A percentile compares a stretch with the other conserved stretches of the same genome.
Evolutionary conservation across 164 flowering plant genomes (phyloP).

Genomic region (Kalanchoe fedtschenkoi): DNA sequence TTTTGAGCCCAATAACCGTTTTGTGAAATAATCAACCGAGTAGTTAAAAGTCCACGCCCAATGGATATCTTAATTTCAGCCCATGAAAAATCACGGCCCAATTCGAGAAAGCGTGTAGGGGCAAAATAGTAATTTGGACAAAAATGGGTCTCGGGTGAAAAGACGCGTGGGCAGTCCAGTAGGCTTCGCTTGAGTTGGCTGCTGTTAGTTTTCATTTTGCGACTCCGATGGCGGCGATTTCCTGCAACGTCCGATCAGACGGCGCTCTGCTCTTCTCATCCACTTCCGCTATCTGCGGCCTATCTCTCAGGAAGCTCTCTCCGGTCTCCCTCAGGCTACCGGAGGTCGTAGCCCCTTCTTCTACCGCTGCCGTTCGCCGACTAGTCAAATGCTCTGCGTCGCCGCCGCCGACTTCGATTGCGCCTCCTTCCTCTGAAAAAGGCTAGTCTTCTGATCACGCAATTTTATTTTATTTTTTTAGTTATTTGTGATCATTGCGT

Average conservation of each 20-base stretch:
- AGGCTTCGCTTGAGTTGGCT: too few species aligned
- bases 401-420: conserved; percentile 21
- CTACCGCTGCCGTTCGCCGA: conserved; percentile 11
- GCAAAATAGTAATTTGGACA: too few species aligned
- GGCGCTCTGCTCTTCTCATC: conserved; percentile 19
- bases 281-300: conserved; percentile 25
- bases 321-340: conserved; percentile 2
- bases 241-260: conserved; percentile 25
- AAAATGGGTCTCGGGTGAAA: too few species aligned
- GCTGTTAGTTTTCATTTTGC: too few species aligned
- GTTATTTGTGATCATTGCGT: neutral
- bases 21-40: too few species aligned
- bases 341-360: neutral
- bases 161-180: too few species aligned
- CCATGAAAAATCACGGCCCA: too few species aligned
- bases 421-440: conserved; percentile 25
- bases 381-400: neutral
- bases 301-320: conserved; percentile 7
- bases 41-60: too few species aligned
- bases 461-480: neutral
- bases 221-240: conserved; percentile 29
- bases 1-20: too few species aligned
- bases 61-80: too few species aligned
- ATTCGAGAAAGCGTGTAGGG: too few species aligned
- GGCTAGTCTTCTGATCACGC: conserved; percentile 11